Evolutionary conservation across 768 basidiomycete genomes (phyloP), one percentile per base, ranked within the genome.

Genomic region (Kwoniella heveanensis): DNA sequence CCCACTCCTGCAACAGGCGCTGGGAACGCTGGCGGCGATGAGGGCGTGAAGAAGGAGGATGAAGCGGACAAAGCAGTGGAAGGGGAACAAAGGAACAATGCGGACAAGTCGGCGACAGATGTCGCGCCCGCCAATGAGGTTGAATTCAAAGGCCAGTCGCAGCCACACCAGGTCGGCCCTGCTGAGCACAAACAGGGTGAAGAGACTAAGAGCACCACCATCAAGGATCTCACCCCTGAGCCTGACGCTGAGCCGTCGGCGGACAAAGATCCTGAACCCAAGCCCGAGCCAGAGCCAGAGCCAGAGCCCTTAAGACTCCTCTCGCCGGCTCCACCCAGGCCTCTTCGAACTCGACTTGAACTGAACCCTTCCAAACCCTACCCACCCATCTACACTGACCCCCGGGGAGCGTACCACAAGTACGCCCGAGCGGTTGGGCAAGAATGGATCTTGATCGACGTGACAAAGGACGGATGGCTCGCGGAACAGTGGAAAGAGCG

Each of bases 401-500:
- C 74, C 2, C 60, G 74, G 21, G 74, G 74, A 4, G 74, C 74
- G 7, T 73, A 76, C 51, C 50, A 70, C 67, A 68, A 69, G 27
- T 76, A 76, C 54, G 72, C 74, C 17, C 62, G 65, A 47, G 70
- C 64, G 2, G 65, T 67, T 3, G 49, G 54, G 1, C 54, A 66
- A 30, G 70, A 76, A 29, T 26, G 54, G 21, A 67, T 73, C n/a
- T 68, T 62, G 39, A 57, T 76, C 39, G 74, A 76, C 44, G 66
- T 76, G 0, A 76, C 74, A 27, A 73, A 73, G 54, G 74, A 76
- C 47, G 74, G 74, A 26, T 76, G 74, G 74, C 47, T 76, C 24
- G 54, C 55, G 21, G 72, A 76, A 53, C 74, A 76, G 36, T 76
- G 72, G 72, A 62, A 58, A 29, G 72, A 70, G 59, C 64, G 51